Conservation (phyloP, 108 stramenopile species). For the Pseudonitzschia pungens region DNA sequence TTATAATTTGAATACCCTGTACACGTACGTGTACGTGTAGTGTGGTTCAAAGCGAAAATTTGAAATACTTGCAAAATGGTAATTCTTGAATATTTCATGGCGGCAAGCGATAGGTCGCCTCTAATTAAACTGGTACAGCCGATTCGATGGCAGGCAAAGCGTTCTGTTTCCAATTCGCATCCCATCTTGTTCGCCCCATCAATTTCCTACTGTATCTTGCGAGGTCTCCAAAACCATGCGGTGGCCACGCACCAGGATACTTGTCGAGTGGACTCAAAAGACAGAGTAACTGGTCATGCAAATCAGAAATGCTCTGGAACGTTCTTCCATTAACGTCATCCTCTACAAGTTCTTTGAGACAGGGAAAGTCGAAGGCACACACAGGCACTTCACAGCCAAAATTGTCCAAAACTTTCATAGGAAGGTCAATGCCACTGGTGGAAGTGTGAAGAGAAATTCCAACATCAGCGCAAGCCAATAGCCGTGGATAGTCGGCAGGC, state of each 20-base stretch:
- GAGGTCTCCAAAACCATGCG: slow-evolving; percentile 52
- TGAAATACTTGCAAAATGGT: too few species aligned
- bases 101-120: not conserved
- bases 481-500: slow-evolving; percentile 88
- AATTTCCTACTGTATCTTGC: slow-evolving; percentile 56
- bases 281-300: slow-evolving; percentile 60
- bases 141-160: slow-evolving; percentile 46
- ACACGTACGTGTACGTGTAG: too few species aligned
- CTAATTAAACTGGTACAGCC: not conserved
- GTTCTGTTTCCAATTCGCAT: slow-evolving; percentile 77
- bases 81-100: too few species aligned
- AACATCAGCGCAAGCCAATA: slow-evolving; percentile 86
- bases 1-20: too few species aligned
- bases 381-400: slow-evolving; percentile 97
- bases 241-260: slow-evolving; percentile 11
- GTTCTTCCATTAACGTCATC: slow-evolving; percentile 85
- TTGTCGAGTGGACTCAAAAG: slow-evolving; percentile 46
- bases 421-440: slow-evolving; percentile 95
- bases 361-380: slow-evolving; percentile 84
- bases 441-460: slow-evolving; percentile 97
- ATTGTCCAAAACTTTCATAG: slow-evolving; percentile 99
- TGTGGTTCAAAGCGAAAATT: too few species aligned
- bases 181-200: slow-evolving; percentile 65
- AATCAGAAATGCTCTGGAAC: slow-evolving; percentile 61
- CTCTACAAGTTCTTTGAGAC: slow-evolving; percentile 89